phyloP scores from a whole-genome alignment of 1,139 yeast species.

The Taphrina flavorubra region DNA sequence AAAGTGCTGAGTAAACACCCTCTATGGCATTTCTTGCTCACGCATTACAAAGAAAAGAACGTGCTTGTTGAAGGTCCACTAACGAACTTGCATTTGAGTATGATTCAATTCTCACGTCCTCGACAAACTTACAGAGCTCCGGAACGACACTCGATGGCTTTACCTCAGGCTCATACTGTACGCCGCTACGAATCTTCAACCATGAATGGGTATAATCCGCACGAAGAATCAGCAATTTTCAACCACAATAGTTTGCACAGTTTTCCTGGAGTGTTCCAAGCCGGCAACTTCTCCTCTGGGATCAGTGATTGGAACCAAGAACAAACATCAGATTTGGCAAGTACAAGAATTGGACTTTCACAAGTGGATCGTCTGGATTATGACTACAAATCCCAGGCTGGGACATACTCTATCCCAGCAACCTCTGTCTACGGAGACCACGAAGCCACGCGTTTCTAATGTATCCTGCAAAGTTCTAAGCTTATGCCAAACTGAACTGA shows the following conservation, averaged over 20 bases:
- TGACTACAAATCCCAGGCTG: conserved; percentile 39
- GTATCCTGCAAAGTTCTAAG: too few relatives aligned
- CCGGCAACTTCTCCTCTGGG: conserved; percentile 34
- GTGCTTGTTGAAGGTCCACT: conserved; percentile 92
- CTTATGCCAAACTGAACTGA: too few relatives aligned
- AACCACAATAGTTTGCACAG: conserved; percentile 5
- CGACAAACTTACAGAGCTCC: conserved; percentile 45
- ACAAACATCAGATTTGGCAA: too few relatives aligned
- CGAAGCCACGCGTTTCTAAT: conserved; percentile 8
- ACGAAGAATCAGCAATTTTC: conserved; percentile 43
- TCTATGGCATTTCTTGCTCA: conserved; percentile 78
- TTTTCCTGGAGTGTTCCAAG: conserved; percentile 45
- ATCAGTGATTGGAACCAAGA: conserved; percentile 9
- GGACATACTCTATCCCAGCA: conserved; percentile 26
- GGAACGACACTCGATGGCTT: conserved; percentile 38
- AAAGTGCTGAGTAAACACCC: conserved; percentile 71
- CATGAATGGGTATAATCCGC: conserved; percentile 47
- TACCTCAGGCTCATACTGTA: background rate
- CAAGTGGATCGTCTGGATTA: conserved; percentile 27
- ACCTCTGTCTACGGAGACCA: conserved; percentile 26
- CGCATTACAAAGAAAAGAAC: conserved; percentile 82
- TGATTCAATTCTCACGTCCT: conserved; percentile 62
- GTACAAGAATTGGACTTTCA: background rate
- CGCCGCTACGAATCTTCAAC: conserved; percentile 33
- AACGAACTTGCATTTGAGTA: conserved; percentile 75